Conservation (phyloP, 2,329 filamentous ascomycete genomes). For the Graphilbum fragrans region DNA sequence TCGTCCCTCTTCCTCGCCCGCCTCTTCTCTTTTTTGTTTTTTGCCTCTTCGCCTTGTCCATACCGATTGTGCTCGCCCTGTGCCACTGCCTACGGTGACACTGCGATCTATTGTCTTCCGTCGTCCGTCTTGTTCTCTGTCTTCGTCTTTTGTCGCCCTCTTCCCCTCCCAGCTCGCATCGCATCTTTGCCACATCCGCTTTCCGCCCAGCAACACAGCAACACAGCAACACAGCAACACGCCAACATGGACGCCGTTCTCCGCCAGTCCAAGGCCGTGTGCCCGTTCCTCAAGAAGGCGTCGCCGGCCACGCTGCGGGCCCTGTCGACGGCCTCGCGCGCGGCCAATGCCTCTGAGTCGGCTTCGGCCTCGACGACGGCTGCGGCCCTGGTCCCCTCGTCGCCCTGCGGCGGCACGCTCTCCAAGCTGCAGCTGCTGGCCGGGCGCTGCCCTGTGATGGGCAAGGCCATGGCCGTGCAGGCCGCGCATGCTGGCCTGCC, state of each 20-base stretch:
- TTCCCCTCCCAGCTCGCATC: neutral
- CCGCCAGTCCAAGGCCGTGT: constrained; percentile 92
- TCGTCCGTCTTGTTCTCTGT: too few species aligned
- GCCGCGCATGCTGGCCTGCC: constrained; percentile 36
- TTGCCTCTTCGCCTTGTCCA: neutral
- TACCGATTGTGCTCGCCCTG: too few species aligned
- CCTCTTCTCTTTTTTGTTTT: neutral
- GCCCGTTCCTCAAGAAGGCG: constrained; percentile 92
- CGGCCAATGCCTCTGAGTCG: constrained; percentile 28
- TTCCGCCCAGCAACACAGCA: neutral
- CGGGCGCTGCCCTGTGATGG: constrained; percentile 96
- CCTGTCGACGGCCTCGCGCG: constrained; percentile 62
- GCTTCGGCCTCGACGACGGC: constrained; percentile 7
- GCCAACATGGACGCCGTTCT: constrained; percentile 81
- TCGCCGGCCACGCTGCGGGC: constrained; percentile 84
- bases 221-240: too few species aligned
- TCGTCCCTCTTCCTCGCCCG: too few species aligned
- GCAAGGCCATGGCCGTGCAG: constrained; percentile 89
- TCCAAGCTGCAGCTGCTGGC: constrained; percentile 92
- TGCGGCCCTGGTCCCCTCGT: constrained; percentile 21
- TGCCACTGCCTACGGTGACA: too few species aligned
- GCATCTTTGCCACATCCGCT: neutral
- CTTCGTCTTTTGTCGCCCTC: neutral
- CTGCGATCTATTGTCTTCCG: too few species aligned
- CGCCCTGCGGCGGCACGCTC: constrained; percentile 82